Evolutionary conservation across 1,139 yeast species (phyloP), one percentile per base, ranked within the genome.

Genomic region (Oligophagozyma castellii): DNA sequence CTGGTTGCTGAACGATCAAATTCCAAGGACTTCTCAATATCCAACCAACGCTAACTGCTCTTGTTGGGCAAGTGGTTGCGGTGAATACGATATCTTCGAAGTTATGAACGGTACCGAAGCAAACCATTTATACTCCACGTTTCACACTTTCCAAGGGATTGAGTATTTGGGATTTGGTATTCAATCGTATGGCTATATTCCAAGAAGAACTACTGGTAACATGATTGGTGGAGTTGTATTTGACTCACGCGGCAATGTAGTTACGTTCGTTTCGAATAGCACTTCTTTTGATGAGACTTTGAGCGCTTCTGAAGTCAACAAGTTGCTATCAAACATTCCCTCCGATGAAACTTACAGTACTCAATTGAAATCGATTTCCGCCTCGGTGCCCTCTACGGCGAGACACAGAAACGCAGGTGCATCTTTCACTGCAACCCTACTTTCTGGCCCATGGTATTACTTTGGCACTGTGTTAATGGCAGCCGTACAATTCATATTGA

Each of bases 71-170:
- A 61, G 75, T 30, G 84, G 84, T 10, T 75, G 86, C 58, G 89
- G 92, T 56, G 89, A 78, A 58, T 73, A 73, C 52, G 92, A 78
- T 59, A 70, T 77, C 48, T 77, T 77, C 50, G 92, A 77, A 61
- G 66, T 66, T 16, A 57, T 66, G 63, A 67, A 67, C 44, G 48
- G 51, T 27, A 68, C 80, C 14, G 72, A 71, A 40, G 57, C 66
- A 22, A 56, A 54, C 36, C 63, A 71, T 39, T 61, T 76, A 44
- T 73, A 63, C 53, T 62, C 81, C 16, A 73, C 84, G 14, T 57
- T 76, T 50, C 89, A 77, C 49, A 79, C 73, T 46, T 75, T 64
- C 58, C 86, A 77, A 53, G 84, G 84, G 22, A 67, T 71, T 26
- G 74, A 58, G 32, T 62, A 67, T 42, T 63, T 74, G 35, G 67